Conservation (phyloP, 2,329 filamentous ascomycete genomes). For the Sporothrix pallida region DNA sequence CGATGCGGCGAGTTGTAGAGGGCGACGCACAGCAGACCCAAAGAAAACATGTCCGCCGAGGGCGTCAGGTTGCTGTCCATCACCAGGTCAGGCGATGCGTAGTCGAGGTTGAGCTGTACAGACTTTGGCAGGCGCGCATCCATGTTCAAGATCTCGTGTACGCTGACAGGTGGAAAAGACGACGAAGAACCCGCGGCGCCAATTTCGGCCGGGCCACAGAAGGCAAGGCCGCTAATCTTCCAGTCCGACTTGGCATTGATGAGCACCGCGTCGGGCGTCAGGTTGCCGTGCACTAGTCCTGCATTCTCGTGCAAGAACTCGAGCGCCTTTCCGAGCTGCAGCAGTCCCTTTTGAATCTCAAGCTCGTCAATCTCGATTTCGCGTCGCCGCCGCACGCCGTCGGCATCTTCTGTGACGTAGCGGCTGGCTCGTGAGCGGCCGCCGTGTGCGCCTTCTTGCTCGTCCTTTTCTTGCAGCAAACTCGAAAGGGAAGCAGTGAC, state of each 20-base stretch:
- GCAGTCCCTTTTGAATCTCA: conserved; percentile 93
- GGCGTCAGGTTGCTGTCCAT: conserved; percentile 86
- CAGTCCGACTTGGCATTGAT: conserved; percentile 98
- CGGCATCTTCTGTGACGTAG: conserved; percentile 79
- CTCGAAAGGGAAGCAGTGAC: conserved; percentile 88
- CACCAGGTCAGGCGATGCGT: conserved; percentile 91
- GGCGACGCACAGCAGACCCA: conserved; percentile 85
- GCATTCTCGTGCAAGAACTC: conserved; percentile 41
- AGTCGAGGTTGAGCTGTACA: conserved; percentile 91
- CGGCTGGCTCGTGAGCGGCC: conserved; percentile 69
- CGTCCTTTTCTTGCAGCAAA: conserved; percentile 85
- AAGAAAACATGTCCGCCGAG: conserved; percentile 89
- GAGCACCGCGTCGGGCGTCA: conserved; percentile 91
- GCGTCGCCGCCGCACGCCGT: conserved; percentile 72
- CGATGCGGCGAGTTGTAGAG: conserved; percentile 93
- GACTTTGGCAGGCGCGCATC: conserved; percentile 80
- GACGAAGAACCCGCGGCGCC: conserved; percentile 54
- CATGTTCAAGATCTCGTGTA: conserved; percentile 83
- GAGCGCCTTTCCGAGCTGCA: conserved; percentile 67
- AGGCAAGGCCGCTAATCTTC: conserved; percentile 96
- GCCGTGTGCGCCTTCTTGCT: conserved; percentile 64
- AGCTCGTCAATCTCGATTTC: conserved; percentile 95
- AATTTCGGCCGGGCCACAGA: conserved; percentile 79
- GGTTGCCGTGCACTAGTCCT: conserved; percentile 82
- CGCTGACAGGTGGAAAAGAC: conserved; percentile 77